Conservation (phyloP, 2,329 filamentous ascomycete species). For the Purpureocillium takamizusanense region DNA sequence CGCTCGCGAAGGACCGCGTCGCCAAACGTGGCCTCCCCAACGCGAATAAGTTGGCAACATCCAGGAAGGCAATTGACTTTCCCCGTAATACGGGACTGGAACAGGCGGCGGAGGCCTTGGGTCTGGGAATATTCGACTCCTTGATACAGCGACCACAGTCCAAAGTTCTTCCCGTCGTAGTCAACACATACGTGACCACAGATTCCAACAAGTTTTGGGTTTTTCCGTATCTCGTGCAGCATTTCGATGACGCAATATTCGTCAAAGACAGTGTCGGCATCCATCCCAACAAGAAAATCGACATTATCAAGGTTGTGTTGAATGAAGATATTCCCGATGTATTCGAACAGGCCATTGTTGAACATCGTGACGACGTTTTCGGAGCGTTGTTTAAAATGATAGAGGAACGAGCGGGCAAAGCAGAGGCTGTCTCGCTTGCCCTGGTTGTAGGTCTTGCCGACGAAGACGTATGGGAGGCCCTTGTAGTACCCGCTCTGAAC, state of each 20-base stretch:
- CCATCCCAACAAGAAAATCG: constrained; percentile 36
- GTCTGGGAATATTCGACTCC: constrained; percentile 39
- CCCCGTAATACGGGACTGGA: constrained; percentile 38
- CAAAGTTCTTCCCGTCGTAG: constrained; percentile 30
- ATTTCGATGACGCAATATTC: constrained; percentile 34
- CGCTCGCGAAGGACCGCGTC: constrained; percentile 34
- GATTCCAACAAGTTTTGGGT: constrained; percentile 34
- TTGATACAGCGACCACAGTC: constrained; percentile 36
- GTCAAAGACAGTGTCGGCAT: constrained; percentile 38
- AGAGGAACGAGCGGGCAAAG: constrained; percentile 37
- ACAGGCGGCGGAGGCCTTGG: constrained; percentile 36
- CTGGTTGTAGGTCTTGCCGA: constrained; percentile 39
- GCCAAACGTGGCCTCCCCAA: constrained; percentile 39
- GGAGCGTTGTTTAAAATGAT: constrained; percentile 35
- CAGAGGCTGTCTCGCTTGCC: constrained; percentile 41
- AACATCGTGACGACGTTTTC: constrained; percentile 35
- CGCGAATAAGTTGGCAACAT: constrained; percentile 39
- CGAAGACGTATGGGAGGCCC: constrained; percentile 35
- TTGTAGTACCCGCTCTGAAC: constrained; percentile 34
- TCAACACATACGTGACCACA: constrained; percentile 40
- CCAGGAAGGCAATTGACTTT: constrained; percentile 40
- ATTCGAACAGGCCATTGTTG: constrained; percentile 31
- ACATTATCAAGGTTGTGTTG: constrained; percentile 27
- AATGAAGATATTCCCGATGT: constrained; percentile 28
- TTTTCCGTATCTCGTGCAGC: constrained; percentile 30